Percentiles rank a stretch among this genome's conserved stretches.
These are phyloP conservation scores for Lasiosphaeria hispida DNA, from an alignment of 495 filamentous ascomycete genomes.

Conservation along the genomic window DNA sequence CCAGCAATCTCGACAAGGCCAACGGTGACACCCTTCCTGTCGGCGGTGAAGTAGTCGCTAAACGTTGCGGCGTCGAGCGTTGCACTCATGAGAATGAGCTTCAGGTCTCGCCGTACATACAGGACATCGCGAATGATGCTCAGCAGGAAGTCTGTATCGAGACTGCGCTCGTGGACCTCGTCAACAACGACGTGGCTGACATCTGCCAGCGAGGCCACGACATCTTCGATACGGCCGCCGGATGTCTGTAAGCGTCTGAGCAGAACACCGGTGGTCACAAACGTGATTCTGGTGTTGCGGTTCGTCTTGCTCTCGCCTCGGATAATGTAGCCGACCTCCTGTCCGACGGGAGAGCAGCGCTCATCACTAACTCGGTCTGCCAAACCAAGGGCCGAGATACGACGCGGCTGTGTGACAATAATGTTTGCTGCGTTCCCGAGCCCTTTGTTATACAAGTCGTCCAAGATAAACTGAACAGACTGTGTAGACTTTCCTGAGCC, in stretches of 20 bases:
- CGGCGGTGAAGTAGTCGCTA: slow-evolving; percentile 73
- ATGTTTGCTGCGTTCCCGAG: slow-evolving; percentile 83
- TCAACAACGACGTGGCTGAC: slow-evolving; percentile 95
- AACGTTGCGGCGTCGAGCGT: slow-evolving; percentile 91
- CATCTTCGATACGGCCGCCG: slow-evolving; percentile 70
- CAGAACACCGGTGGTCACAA: slow-evolving; percentile 96
- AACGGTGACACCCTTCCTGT: slow-evolving; percentile 53
- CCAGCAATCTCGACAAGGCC: slow-evolving; percentile 82
- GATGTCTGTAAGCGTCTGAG: slow-evolving; percentile 84
- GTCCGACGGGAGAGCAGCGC: slow-evolving; percentile 74
- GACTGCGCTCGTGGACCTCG: slow-evolving; percentile 92
- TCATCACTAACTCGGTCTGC: slow-evolving; percentile 95
- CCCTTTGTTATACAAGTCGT: slow-evolving; percentile 77
- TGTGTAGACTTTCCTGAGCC: slow-evolving; percentile 97
- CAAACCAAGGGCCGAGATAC: slow-evolving; percentile 90
- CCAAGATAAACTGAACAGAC: slow-evolving; percentile 91
- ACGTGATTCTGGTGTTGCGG: slow-evolving; percentile 77
- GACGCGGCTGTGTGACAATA: slow-evolving; percentile 89
- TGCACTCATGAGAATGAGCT: slow-evolving; percentile 96
- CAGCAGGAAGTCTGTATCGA: slow-evolving; percentile 93
- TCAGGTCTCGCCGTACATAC: slow-evolving; percentile 71
- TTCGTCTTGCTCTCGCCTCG: slow-evolving; percentile 77
- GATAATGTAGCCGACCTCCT: slow-evolving; percentile 93
- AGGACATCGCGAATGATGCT: slow-evolving; percentile 86
- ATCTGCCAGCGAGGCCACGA: slow-evolving; percentile 76